Evolutionary conservation across 495 filamentous ascomycete species (phyloP).

Genomic region (Daldinia decipiens): DNA sequence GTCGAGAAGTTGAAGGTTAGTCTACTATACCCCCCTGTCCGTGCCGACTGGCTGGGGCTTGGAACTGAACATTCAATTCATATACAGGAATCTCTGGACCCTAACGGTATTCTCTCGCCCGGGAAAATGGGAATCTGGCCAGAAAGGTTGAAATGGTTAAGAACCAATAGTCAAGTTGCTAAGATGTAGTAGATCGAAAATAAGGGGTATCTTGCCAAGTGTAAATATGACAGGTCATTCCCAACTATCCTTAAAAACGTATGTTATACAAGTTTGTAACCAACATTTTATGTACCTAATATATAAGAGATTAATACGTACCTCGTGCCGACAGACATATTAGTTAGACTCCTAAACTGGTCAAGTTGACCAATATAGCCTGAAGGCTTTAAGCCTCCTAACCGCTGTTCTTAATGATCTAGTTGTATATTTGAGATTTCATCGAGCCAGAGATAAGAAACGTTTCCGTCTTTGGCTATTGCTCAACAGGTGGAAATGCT

Average conservation of each 20-base stretch:
- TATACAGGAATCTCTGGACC: constrained; percentile 36
- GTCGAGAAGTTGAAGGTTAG: constrained; percentile 56
- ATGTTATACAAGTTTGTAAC: no score
- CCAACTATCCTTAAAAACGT: not conserved
- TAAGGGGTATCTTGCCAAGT: not conserved
- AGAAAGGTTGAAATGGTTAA: constrained; percentile 28
- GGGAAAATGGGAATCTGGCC: constrained; percentile 44
- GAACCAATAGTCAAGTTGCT: not conserved
- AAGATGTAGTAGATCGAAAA: not conserved
- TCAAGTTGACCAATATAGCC: no score
- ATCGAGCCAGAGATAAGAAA: no score
- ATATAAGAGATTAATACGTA: no score
- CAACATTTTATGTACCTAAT: no score
- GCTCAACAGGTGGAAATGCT: no score
- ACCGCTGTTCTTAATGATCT: no score
- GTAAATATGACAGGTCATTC: not conserved
- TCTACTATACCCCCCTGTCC: not conserved
- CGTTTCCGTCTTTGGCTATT: no score
- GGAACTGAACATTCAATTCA: not conserved
- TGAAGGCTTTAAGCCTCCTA: no score
- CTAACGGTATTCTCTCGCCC: constrained; percentile 41
- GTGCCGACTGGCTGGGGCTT: not conserved
- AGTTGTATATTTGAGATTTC: no score
- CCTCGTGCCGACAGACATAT: no score
- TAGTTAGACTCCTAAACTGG: no score